phyloP scores from a whole-genome alignment of 495 filamentous ascomycete species.

The Talaromyces liani region DNA sequence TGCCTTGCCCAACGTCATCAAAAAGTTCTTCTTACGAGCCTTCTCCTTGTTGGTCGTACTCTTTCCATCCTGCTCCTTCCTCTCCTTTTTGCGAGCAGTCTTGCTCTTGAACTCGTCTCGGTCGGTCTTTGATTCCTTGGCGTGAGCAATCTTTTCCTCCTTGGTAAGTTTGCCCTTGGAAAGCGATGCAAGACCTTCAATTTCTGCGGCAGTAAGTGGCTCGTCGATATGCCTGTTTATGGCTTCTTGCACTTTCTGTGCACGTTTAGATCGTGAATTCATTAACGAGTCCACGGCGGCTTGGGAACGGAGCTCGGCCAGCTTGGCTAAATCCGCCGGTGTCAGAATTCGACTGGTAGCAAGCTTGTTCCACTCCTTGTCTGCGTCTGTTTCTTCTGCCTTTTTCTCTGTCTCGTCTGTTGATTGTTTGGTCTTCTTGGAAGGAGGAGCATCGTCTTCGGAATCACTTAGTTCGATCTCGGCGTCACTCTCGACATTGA shows the following conservation, averaged over 20 bases:
- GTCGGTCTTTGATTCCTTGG: constrained; percentile 65
- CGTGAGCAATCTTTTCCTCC: constrained; percentile 74
- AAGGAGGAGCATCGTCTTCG: constrained; percentile 55
- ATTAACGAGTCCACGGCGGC: constrained; percentile 60
- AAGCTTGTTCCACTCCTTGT: constrained; percentile 41
- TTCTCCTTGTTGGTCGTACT: constrained; percentile 98
- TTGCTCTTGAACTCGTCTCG: constrained; percentile 74
- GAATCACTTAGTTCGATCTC: constrained; percentile 71
- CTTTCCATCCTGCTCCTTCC: constrained; percentile 82
- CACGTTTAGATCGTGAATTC: constrained; percentile 33
- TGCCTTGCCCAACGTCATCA: constrained; percentile 96
- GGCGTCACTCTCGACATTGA: constrained; percentile 76
- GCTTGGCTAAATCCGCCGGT: constrained; percentile 84
- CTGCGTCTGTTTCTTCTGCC: constrained; percentile 13
- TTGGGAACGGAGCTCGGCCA: constrained; percentile 73
- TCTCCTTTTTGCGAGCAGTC: constrained; percentile 69
- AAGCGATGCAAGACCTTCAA: constrained; percentile 63
- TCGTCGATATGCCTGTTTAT: constrained; percentile 66
- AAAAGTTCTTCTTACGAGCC: constrained; percentile 88
- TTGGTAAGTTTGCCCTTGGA: constrained; percentile 67
- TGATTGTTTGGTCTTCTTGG: constrained; percentile 50
- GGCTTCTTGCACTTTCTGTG: constrained; percentile 24
- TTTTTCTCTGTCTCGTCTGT: constrained; percentile 8
- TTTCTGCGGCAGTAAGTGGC: constrained; percentile 76
- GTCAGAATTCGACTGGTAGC: constrained; percentile 87